Evolutionary conservation across 352 stramenopile genomes (phyloP).

Genomic region (Poterioochromonas sp.): DNA sequence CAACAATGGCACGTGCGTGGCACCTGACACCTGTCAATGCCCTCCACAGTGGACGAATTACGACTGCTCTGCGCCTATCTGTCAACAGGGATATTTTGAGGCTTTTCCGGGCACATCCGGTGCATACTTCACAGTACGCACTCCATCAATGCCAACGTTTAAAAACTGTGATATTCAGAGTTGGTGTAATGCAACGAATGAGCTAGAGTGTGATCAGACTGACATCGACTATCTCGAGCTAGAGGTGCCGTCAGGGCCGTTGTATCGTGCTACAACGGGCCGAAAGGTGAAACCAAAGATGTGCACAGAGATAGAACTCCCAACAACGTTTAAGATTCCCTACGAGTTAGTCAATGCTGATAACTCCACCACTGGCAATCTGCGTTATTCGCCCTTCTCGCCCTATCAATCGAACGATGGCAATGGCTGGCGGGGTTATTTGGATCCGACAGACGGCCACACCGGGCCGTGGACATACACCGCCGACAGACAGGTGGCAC

Average conservation of each 20-base stretch:
- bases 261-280: conserved; percentile 35
- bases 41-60: conserved; percentile 76
- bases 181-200: conserved; percentile 80
- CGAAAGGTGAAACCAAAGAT: conserved; percentile 38
- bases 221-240: conserved; percentile 45
- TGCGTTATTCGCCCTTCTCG: conserved; percentile 61
- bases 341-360: conserved; percentile 47
- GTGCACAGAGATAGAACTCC: background rate
- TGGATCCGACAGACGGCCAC: conserved; percentile 26
- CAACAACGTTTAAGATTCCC: conserved; percentile 13
- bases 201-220: conserved; percentile 77
- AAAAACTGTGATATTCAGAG: conserved; percentile 70
- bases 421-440: conserved; percentile 15
- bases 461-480: conserved; percentile 50
- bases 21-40: conserved; percentile 85
- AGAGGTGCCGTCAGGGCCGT: conserved; percentile 30
- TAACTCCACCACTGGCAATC: conserved; percentile 56
- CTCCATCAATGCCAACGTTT: conserved; percentile 63
- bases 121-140: conserved; percentile 47
- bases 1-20: conserved; percentile 79
- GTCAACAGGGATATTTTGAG: conserved; percentile 77
- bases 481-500: conserved; percentile 74
- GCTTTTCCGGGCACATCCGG: conserved; percentile 49
- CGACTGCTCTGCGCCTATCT: conserved; percentile 62
- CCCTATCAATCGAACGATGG: conserved; percentile 15